Conservation (phyloP, 495 filamentous ascomycete species). For the Podospora anserina region DNA sequence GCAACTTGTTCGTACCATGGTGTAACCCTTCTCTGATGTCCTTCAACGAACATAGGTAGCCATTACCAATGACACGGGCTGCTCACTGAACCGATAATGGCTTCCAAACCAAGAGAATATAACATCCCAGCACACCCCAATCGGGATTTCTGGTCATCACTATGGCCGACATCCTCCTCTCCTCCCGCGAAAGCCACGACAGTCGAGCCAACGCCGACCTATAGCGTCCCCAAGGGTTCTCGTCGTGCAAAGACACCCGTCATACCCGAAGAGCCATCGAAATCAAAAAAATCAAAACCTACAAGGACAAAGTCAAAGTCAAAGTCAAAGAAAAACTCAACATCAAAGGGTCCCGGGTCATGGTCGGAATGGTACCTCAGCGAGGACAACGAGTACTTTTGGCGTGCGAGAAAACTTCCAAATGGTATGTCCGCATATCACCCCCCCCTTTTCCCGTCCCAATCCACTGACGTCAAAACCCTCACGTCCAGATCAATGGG, state of each 20-base stretch:
- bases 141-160: not conserved
- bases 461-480: not conserved
- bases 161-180: not conserved
- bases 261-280: not conserved
- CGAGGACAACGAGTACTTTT: slow-evolving; percentile 16
- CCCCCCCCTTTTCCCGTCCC: not conserved
- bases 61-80: not conserved
- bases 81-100: not conserved
- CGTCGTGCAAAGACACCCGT: not conserved
- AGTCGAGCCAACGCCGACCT: not conserved
- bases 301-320: slow-evolving; percentile 4
- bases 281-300: not conserved
- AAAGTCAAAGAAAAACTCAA: slow-evolving; percentile 1
- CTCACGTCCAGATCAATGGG: not conserved
- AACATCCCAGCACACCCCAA: not conserved
- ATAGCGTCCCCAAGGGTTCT: not conserved
- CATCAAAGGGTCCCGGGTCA: not conserved
- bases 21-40: not conserved
- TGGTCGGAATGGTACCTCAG: slow-evolving; percentile 26
- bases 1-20: not conserved
- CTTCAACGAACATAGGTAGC: not conserved
- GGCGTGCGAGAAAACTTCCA: slow-evolving; percentile 16
- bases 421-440: slow-evolving; percentile 12
- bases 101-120: not conserved
- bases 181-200: not conserved